Evolutionary conservation across 129 eudicot species (phyloP).

Genomic region (Mikania micrantha): DNA sequence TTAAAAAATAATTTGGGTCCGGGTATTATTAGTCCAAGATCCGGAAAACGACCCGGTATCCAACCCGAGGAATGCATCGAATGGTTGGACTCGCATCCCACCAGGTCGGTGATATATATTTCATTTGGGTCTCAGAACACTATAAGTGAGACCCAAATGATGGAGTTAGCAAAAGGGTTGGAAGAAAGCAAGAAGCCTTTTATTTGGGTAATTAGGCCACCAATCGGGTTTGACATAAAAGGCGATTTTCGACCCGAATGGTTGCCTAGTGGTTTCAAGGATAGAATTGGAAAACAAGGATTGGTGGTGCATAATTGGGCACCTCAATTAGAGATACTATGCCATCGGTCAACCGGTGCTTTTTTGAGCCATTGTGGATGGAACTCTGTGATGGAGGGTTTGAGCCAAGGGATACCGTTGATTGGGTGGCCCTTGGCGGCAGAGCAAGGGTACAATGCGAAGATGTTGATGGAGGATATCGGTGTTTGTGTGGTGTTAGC

Average conservation of each 20-base stretch:
- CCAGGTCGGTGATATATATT: constrained; percentile 47
- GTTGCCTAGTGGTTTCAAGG: constrained; percentile 67
- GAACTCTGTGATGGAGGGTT: constrained; percentile 71
- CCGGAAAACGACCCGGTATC: constrained; percentile 40
- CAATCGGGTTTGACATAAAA: constrained; percentile 47
- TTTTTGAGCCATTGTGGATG: constrained; percentile 85
- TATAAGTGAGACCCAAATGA: constrained; percentile 47
- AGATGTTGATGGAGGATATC: constrained; percentile 85
- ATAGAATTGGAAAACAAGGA: constrained; percentile 36
- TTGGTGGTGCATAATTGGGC: constrained; percentile 64
- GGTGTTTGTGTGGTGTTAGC: constrained; percentile 63
- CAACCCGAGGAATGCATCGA: constrained; percentile 32
- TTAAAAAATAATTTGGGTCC: constrained; percentile 1
- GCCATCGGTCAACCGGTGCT: constrained; percentile 58
- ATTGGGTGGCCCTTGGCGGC: constrained; percentile 93
- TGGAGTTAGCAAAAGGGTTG: constrained; percentile 69
- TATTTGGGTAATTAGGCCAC: constrained; percentile 83
- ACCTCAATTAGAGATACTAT: constrained; percentile 73
- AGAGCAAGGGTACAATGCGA: constrained; percentile 67
- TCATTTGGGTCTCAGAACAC: constrained; percentile 81
- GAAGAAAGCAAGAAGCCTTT: constrained; percentile 52
- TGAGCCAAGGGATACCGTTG: constrained; percentile 77
- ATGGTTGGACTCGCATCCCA: constrained; percentile 42
- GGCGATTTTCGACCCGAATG: constrained; percentile 58
- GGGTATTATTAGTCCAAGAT: constrained; percentile 13